These are phyloP conservation scores for Suillus cothurnatus DNA, from an alignment of 768 basidiomycete species.

Conservation along the genomic window DNA sequence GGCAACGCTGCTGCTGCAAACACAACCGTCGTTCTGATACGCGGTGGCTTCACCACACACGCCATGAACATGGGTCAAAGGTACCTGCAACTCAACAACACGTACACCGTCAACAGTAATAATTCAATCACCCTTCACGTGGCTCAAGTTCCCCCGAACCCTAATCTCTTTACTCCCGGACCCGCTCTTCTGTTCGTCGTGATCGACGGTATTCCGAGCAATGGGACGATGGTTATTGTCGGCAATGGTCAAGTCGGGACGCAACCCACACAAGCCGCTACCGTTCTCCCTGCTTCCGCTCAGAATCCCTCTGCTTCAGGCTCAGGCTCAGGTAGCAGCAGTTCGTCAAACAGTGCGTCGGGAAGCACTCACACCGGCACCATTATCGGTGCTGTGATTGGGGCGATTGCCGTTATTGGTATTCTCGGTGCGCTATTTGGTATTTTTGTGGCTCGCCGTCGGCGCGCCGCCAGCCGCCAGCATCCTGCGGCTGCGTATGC, in stretches of 20 bases:
- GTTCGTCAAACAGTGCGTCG: constrained; percentile 19
- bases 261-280: constrained; percentile 51
- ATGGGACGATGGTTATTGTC: constrained; percentile 74
- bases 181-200: constrained; percentile 84
- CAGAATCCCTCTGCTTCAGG: constrained; percentile 46
- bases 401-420: constrained; percentile 31
- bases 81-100: constrained; percentile 78
- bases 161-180: constrained; percentile 88
- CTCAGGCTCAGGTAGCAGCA: constrained; percentile 16
- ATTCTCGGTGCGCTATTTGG: constrained; percentile 40
- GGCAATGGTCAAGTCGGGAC: constrained; percentile 78
- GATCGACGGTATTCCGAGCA: constrained; percentile 82
- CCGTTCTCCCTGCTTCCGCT: constrained; percentile 38
- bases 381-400: constrained; percentile 33
- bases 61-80: constrained; percentile 91
- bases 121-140: constrained; percentile 80
- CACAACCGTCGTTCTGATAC: constrained; percentile 74
- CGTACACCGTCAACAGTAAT: constrained; percentile 79
- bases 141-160: constrained; percentile 79
- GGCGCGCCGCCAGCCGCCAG: constrained; percentile 41
- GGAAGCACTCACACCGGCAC: constrained; percentile 20
- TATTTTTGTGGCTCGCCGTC: constrained; percentile 52
- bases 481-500: constrained; percentile 38
- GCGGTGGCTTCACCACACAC: constrained; percentile 86
- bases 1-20: constrained; percentile 74